phyloP scores from a whole-genome alignment of 78 protist species.

The Capsaspora owczarzaki region DNA sequence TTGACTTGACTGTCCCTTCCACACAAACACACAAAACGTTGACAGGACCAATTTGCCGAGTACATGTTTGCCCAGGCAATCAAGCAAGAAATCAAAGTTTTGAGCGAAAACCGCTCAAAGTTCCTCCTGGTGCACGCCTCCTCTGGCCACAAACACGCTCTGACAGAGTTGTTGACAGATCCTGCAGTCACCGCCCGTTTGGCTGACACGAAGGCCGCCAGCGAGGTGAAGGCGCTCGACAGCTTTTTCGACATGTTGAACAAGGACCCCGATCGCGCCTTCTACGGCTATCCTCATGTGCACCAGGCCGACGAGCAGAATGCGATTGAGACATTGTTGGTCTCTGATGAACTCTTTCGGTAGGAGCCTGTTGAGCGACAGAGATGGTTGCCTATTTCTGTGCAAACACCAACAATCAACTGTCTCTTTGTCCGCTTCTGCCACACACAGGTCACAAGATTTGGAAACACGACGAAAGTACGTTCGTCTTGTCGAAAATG shows the following conservation, averaged over 20 bases:
- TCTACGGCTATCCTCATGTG: conserved; percentile 75
- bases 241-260: conserved; percentile 51
- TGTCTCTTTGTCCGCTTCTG: neutral
- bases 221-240: conserved; percentile 47
- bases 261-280: conserved; percentile 60
- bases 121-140: conserved; percentile 61
- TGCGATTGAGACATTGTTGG: conserved; percentile 62
- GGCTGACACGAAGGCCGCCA: conserved; percentile 67
- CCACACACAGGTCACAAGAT: conserved; percentile 7
- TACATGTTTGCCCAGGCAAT: conserved; percentile 40
- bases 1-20: neutral
- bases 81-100: conserved; percentile 4
- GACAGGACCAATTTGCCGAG: conserved; percentile 47
- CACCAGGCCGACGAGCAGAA: conserved; percentile 51
- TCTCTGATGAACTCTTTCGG: conserved; percentile 70
- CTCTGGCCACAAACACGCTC: conserved; percentile 76
- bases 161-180: conserved; percentile 73
- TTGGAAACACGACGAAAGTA: conserved; percentile 50
- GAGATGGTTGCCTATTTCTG: neutral
- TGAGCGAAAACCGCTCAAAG: conserved; percentile 47
- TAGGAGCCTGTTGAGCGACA: neutral
- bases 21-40: neutral
- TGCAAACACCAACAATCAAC: neutral
- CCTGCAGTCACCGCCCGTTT: conserved; percentile 33
- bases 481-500: conserved; percentile 71